Base-by-base conservation (phyloP, 2,329 filamentous ascomycete genomes). In the Arthrobotrys musiformis region DNA sequence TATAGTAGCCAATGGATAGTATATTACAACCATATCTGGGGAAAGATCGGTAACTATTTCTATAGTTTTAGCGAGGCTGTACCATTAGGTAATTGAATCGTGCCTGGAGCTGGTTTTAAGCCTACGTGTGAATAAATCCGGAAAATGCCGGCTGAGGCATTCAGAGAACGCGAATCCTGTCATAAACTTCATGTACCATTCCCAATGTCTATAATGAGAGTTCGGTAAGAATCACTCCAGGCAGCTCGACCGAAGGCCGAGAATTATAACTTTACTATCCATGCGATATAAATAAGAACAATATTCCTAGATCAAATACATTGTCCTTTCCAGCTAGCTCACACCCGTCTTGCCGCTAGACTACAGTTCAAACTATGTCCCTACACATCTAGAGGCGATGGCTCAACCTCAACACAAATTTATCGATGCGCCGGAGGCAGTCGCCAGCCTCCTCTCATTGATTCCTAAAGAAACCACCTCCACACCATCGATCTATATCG, bases 401-500 rank as follows among this genome's bases (percentile, higher is more conserved):
- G 28, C 50, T 33, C 50, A 35, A 22, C 30, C 28, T 19, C 7
- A 19, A 19, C n/a, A 8, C 30, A 22, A n/a, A 6, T 56, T 56
- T 56, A n/a, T 56, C 30, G 50, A 56, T 22, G 37, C 50, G 7
- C n/a, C 50, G 3, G 50, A 56, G n/a, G 50, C n/a, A 6, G 28
- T 56, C 50, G n/a, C 50, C 28, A 15, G 4, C 6, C 50, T 56
- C 3, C 50, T 56, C n/a, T 35, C 50, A 4, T 13, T 56, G 9
- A 33, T 37, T 22, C 50, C 50, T 22, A 56, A 22, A 22, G 50
- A 56, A 35, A 7, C 30, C 28, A 35, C 37, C 6, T 44, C 33
- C 15, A 28, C 4, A 2, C 58, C 58, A 33, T 44, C 58, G 6
- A 62, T 62, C 4, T 62, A 46, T 22, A 62, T 61, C 56, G 56